Base-by-base conservation (phyloP, 495 filamentous ascomycete species). In the Penicillium cinerascens region DNA sequence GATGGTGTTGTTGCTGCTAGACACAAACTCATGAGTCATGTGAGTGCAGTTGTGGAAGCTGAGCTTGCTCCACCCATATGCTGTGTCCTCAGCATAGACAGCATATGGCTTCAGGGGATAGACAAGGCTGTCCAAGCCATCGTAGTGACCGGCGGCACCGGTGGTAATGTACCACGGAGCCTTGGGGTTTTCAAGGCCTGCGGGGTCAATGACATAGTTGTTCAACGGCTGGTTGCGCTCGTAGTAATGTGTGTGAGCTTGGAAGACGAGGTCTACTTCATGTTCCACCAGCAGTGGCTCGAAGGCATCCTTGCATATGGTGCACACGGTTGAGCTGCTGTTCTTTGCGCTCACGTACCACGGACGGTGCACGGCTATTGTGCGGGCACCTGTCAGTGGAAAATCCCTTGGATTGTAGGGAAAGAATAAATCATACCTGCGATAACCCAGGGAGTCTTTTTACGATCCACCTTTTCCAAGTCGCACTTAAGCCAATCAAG, bases 41-140 rank as follows among this genome's bases (percentile, higher is more conserved):
- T 49, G 47, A 15, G 37, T 40, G 47, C 47, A 49, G 37, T 49
- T 49, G 47, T 49, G 47, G 66, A 55, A 55, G 10, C 47, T 56
- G 16, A 51, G 26, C 47, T 38, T 56, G 21, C 41, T 46, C 53
- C 53, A 56, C 6, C 53, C 53, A 18, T 56, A 56, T 10, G 43
- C 37, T 33, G 47, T 38, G 38, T 56, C 43, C 6, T 40, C 18
- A 17, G 41, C 37, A 13, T 40, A 44, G 25, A 36, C 42, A 16
- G 35, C 39, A 42, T 51, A 56, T 18, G 35, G 18, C 42, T 56
- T 25, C 6, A 44, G 37, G n/a, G 36, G 41, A 4, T 15, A 15
- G 1, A 42, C 26, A 16, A 27, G 36, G 42, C 23, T 13, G 27
- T 56, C 53, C 15, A 56, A 42, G 10, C 53, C 51, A 39, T 47